Conservation (phyloP, 352 stramenopile genomes). For the Phytophthora litchii region DNA sequence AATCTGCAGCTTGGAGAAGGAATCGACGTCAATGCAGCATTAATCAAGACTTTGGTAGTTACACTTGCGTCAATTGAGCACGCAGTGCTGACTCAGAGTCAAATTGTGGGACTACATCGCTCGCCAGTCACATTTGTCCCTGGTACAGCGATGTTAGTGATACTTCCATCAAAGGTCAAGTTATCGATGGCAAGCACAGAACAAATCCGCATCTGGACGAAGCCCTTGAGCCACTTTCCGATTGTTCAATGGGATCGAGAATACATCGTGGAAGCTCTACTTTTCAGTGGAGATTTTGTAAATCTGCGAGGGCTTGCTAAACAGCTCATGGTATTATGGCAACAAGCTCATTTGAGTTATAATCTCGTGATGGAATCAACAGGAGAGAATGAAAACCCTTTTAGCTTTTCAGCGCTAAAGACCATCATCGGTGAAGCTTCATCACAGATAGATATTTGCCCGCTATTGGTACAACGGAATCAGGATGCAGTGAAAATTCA, state of each 20-base stretch:
- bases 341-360: slow-evolving; percentile 16
- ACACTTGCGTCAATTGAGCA: slow-evolving; percentile 42
- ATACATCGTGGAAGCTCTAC: slow-evolving; percentile 42
- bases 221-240: slow-evolving; percentile 37
- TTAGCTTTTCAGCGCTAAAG: slow-evolving; percentile 27
- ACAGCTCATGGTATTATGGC: slow-evolving; percentile 29
- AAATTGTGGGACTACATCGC: slow-evolving; percentile 34
- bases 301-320: slow-evolving; percentile 16
- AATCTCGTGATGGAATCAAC: background rate
- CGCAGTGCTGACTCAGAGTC: slow-evolving; percentile 39
- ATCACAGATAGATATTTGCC: background rate
- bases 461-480: background rate
- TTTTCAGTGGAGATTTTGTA: slow-evolving; percentile 37
- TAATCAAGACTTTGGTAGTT: slow-evolving; percentile 37
- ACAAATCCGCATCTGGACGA: slow-evolving; percentile 21
- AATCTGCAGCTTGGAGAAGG: slow-evolving; percentile 13
- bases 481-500: background rate
- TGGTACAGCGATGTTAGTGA: slow-evolving; percentile 46
- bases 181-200: slow-evolving; percentile 7
- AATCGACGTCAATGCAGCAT: slow-evolving; percentile 1
- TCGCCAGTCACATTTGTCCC: slow-evolving; percentile 39
- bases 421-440: slow-evolving; percentile 6
- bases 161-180: slow-evolving; percentile 5
- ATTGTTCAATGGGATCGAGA: slow-evolving; percentile 32
- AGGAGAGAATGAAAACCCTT: background rate